These are phyloP conservation scores for Microcyclosporella mali DNA, from an alignment of 2,329 filamentous ascomycete genomes.

Conservation along the genomic window DNA sequence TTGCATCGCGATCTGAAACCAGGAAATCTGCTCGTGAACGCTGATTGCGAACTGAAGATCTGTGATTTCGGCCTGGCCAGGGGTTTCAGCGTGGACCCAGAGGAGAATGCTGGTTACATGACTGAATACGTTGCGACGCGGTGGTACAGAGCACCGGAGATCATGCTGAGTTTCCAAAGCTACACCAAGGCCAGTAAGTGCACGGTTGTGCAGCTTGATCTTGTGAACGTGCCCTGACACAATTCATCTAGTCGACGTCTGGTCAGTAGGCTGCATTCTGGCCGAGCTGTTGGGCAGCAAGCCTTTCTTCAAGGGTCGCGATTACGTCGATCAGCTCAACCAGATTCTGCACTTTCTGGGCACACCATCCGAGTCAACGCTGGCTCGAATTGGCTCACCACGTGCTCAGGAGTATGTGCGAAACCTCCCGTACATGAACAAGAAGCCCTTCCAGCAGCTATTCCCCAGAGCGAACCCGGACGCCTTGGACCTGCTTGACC, in stretches of 20 bases:
- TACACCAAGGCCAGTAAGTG: constrained; percentile 99
- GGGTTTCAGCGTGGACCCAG: constrained; percentile 93
- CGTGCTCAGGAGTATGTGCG: constrained; percentile 97
- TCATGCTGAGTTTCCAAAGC: constrained; percentile 99
- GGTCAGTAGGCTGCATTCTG: constrained; percentile 97
- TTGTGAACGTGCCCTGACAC: constrained; percentile 7
- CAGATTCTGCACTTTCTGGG: constrained; percentile 98
- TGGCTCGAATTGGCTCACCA: constrained; percentile 87
- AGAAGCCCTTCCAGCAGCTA: constrained; percentile 78
- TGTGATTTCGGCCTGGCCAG: constrained; percentile 95
- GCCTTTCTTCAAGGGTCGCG: constrained; percentile 97
- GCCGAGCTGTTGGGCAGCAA: constrained; percentile 92
- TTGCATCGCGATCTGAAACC: constrained; percentile 95
- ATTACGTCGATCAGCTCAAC: constrained; percentile 99
- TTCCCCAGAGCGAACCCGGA: constrained; percentile 96
- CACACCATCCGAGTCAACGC: constrained; percentile 90
- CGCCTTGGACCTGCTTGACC: constrained; percentile 88
- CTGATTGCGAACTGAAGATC: constrained; percentile 98
- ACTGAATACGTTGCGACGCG: constrained; percentile 97
- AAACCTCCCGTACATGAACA: constrained; percentile 55
- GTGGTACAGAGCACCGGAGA: constrained; percentile 98
- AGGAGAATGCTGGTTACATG: constrained; percentile 99
- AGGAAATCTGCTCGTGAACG: constrained; percentile 93
- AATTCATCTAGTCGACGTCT: constrained; percentile 72
- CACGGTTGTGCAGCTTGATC: background rate